Evolutionary conservation across 306 rosid species (phyloP), one percentile per base, ranked within the genome.

Genomic region (Vicia faba): DNA sequence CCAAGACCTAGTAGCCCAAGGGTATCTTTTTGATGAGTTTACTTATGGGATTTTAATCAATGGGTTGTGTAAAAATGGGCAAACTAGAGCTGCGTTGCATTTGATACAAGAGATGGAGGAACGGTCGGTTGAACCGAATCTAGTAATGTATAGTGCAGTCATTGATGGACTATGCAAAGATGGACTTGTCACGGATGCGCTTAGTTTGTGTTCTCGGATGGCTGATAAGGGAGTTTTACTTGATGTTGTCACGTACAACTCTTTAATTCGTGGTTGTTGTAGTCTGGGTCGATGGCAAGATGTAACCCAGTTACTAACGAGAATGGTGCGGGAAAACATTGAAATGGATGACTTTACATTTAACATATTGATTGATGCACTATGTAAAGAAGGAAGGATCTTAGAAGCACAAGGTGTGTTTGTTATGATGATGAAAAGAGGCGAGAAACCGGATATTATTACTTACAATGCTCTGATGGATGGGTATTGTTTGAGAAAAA

Each of bases 81-180:
- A n/a, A n/a, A n/a, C n/a, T 5, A 46, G 38, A 19, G 63, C 26
- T 59, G 84, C 83, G 23, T 62, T 64, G 5, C 41, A 35, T 5
- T 69, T 75, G 71, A 36, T 80, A 4, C 67, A 25, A 3, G 69
- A 70, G 78, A 60, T 70, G 66, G 71, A 66, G 61, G 38, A 44
- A 51, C 55, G 26, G 1, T 13, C 6, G 0, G 2, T 75, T 62
- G 51, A 19, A 58, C 70, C 79, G 38, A 73, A 80, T 57, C 11
- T 61, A 3, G 61, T 80, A 2, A 63, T 50, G 38, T 80, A 67
- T 14, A 76, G 55, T 59, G n/a, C 73, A 0, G 38, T 81, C 18
- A 62, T 84, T 29, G 75, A 82, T 45, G 53, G 72, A 11, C 63
- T 84, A 0, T 84, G 83, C 57, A 82, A 82, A 60, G 84, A 70